Evolutionary conservation across 148 eudicot species (phyloP), one percentile per base, ranked within the genome.

Genomic region (Mesembryanthemum crystallinum): DNA sequence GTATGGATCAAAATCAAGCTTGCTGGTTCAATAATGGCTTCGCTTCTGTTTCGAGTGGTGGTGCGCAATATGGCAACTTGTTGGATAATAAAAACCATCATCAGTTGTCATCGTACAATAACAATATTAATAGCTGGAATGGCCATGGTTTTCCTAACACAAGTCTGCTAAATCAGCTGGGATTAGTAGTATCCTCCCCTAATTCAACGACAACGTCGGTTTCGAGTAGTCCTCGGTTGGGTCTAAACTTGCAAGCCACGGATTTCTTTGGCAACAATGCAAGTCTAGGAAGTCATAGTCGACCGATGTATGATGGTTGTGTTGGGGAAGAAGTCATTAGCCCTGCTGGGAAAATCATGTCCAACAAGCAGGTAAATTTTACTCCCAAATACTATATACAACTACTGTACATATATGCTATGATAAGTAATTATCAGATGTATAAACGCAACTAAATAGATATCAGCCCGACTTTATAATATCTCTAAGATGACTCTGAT

Each of bases 201-300:
- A 72, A 73, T 30, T 81, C 83, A 0, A 77, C 75, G 9, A 73
- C 83, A 6, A 76, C 83, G 2, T 69, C 80, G 13, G 72, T 77
- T 0, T 72, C 80, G 33, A 80, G 79, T 58, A 57, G 79, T 24
- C 83, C 83, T 60, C 73, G 83, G 1, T 68, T 81, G 62, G 83
- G 80, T 8, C 57, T 81, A 0, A 81, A 77, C 43, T 72, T 81
- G 74, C 83, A 81, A 57, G 83, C 83, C 37, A 57, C n/a, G 28
- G 27, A 57, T 23, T 57, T 57, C 61, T 23, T 57, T 1, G 61
- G 61, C n/a, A 81, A 62, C 69, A 77, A 55, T 72, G 39, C 72
- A 27, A 67, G 71, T 45, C 76, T 76, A 2, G n/a, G 11, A 2
- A 21, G 28, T 57, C 61, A 57, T n/a, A n/a, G n/a, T 57, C 61